A percentile compares a stretch with the other conserved stretches of the same genome.
These are phyloP conservation scores for Dissophora ornata DNA, from an alignment of 192 early-diverging fungal species.

Conservation along the genomic window DNA sequence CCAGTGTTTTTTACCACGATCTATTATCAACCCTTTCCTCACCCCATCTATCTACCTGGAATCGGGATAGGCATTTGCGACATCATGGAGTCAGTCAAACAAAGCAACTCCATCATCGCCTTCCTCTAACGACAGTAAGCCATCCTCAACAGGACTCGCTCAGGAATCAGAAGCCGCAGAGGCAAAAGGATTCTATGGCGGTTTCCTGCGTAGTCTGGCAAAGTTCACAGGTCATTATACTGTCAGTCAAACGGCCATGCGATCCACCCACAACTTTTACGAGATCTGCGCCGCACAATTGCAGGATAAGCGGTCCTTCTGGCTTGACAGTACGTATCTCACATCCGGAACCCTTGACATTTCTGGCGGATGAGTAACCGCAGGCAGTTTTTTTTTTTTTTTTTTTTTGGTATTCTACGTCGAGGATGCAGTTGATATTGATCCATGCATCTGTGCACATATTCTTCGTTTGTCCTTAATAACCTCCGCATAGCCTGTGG, in stretches of 20 bases:
- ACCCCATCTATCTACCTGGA: too few species aligned
- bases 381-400: too few species aligned
- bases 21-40: too few species aligned
- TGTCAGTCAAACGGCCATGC: conserved; percentile 63
- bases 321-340: conserved; percentile 54
- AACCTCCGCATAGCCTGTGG: conserved; percentile 70
- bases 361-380: too few species aligned
- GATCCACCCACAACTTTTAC: conserved; percentile 61
- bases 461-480: too few species aligned
- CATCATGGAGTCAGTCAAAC: conserved; percentile 26
- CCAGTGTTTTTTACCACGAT: too few species aligned
- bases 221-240: conserved; percentile 64
- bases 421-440: too few species aligned
- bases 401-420: too few species aligned
- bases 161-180: not conserved
- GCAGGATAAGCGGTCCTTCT: conserved; percentile 60
- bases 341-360: not conserved
- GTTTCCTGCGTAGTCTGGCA: conserved; percentile 51
- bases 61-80: conserved; percentile 17
- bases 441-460: too few species aligned
- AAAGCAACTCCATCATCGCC: conserved; percentile 12
- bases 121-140: conserved; percentile 2
- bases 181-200: conserved; percentile 36
- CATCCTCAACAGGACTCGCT: not conserved
- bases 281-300: conserved; percentile 60